Percentiles rank a stretch among this genome's conserved stretches.
Evolutionary conservation across 306 rosid species (phyloP).

Genomic region (Echinosophora koreensis): DNA sequence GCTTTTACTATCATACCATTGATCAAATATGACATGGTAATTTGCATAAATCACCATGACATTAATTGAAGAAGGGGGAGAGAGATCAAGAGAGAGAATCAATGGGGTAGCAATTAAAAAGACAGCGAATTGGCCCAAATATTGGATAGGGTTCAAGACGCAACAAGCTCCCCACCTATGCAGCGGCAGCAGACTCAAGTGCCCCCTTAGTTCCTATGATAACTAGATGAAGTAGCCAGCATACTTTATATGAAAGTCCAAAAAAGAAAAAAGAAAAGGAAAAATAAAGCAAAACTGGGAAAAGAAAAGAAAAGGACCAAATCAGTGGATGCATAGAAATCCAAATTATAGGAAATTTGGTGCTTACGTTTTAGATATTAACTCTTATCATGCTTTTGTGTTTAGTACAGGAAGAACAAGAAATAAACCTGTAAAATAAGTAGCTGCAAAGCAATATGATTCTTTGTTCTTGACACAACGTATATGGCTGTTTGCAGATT

Average conservation of each 20-base stretch:
- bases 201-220: background rate
- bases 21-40: background rate
- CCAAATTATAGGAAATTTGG: conserved; percentile 25
- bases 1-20: conserved; percentile 2
- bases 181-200: too few relatives aligned
- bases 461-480: conserved; percentile 82
- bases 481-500: conserved; percentile 85
- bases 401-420: conserved; percentile 39
- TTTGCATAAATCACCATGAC: background rate
- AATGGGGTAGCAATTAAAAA: conserved; percentile 3
- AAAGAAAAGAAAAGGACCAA: conserved; percentile 22
- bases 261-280: background rate
- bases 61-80: background rate
- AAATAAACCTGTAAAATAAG: conserved; percentile 84
- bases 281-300: background rate
- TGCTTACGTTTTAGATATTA: conserved; percentile 22
- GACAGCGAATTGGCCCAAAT: background rate
- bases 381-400: conserved; percentile 3
- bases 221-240: conserved; percentile 13
- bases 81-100: background rate
- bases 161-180: too few relatives aligned
- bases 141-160: too few relatives aligned
- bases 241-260: background rate
- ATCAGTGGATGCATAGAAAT: conserved; percentile 28
- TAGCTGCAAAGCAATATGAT: conserved; percentile 89